Percentiles rank a stretch among this genome's conserved stretches.
Evolutionary conservation across 148 eudicot species (phyloP).

Genomic region (Silene conica): DNA sequence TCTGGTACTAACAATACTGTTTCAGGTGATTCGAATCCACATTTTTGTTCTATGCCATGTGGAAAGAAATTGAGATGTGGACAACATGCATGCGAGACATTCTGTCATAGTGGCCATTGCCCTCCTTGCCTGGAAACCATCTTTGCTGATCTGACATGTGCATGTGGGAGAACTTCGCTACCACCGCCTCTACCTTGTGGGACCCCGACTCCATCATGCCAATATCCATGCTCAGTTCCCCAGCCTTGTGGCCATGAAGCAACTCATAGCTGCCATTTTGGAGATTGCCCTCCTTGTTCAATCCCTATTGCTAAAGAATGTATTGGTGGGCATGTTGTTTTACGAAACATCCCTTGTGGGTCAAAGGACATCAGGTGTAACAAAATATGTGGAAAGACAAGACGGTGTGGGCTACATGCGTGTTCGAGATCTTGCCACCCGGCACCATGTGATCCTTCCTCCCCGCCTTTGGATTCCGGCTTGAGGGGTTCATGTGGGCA

Average conservation of each 20-base stretch:
- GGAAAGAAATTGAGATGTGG: constrained; percentile 94
- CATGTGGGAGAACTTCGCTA: constrained; percentile 85
- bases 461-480: constrained; percentile 31
- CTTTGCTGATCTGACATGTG: constrained; percentile 78
- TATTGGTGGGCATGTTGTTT: constrained; percentile 87
- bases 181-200: constrained; percentile 95
- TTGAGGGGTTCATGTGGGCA: constrained; percentile 71
- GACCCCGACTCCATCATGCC: constrained; percentile 88
- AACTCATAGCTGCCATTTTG: constrained; percentile 92
- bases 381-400: constrained; percentile 74
- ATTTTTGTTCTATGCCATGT: constrained; percentile 82
- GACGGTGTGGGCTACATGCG: constrained; percentile 88
- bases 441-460: constrained; percentile 62
- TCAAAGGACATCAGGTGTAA: constrained; percentile 89
- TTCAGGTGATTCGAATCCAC: constrained; percentile 64
- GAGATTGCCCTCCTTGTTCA: constrained; percentile 90
- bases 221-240: constrained; percentile 67
- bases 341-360: constrained; percentile 95
- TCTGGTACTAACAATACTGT: constrained; percentile 39
- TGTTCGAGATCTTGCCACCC: constrained; percentile 88
- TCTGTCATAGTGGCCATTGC: constrained; percentile 95
- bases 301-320: constrained; percentile 87
- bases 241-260: constrained; percentile 94
- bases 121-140: constrained; percentile 94
- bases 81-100: constrained; percentile 73